Evolutionary conservation across 345 rosid genomes (phyloP).

Genomic region (Corchorus capsularis): DNA sequence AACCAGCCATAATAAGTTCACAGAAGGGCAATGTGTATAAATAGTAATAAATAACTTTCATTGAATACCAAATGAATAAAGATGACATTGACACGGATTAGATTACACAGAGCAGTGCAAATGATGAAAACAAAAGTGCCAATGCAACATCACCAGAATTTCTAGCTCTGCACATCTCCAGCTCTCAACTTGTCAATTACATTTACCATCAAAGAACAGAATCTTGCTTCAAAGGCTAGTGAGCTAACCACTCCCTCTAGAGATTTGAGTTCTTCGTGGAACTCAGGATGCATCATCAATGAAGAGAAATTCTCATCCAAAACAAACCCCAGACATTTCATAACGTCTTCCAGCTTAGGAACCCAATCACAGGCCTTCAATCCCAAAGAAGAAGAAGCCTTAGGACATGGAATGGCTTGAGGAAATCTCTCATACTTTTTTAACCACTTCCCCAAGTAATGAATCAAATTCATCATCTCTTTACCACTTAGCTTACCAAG

Average conservation of each 20-base stretch:
- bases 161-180: slow-evolving; percentile 38
- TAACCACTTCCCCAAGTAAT: slow-evolving; percentile 77
- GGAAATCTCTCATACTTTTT: slow-evolving; percentile 80
- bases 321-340: slow-evolving; percentile 59
- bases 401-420: slow-evolving; percentile 70
- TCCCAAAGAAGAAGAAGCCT: slow-evolving; percentile 52
- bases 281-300: slow-evolving; percentile 60
- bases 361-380: slow-evolving; percentile 74
- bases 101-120: neutral
- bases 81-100: neutral
- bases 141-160: neutral
- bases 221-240: slow-evolving; percentile 64
- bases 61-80: neutral
- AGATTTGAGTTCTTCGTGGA: slow-evolving; percentile 70
- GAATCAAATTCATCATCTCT: slow-evolving; percentile 63
- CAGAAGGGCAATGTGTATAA: neutral
- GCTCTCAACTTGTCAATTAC: slow-evolving; percentile 50
- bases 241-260: slow-evolving; percentile 48
- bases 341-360: slow-evolving; percentile 68
- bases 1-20: neutral
- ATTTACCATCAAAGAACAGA: slow-evolving; percentile 48
- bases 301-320: slow-evolving; percentile 79
- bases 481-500: slow-evolving; percentile 61
- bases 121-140: neutral
- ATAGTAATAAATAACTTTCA: neutral